phyloP scores from a whole-genome alignment of 1,284 basidiomycete genomes.

The Ustilago hordei region DNA sequence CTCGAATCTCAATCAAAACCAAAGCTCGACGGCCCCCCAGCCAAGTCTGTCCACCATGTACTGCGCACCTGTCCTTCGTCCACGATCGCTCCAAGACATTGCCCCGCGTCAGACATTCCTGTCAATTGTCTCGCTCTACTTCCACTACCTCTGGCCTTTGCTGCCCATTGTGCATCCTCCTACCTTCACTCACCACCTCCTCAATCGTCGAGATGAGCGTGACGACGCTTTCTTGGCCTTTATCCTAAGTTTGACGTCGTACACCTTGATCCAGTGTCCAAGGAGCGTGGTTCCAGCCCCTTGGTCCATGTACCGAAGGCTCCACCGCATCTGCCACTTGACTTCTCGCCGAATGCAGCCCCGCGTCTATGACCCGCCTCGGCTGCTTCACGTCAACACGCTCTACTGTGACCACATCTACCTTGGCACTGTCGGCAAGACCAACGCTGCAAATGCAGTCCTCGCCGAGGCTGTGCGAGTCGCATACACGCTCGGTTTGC shows the following conservation, averaged over 20 bases:
- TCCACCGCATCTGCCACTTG: conserved; percentile 57
- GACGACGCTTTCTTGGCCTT: conserved; percentile 54
- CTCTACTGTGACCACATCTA: conserved; percentile 64
- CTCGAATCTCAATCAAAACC: not conserved
- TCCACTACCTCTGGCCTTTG: conserved; percentile 54
- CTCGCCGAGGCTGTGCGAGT: conserved; percentile 55
- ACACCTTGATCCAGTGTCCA: conserved; percentile 56
- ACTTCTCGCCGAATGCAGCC: conserved; percentile 55
- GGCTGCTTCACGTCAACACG: conserved; percentile 51
- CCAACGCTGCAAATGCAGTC: conserved; percentile 54
- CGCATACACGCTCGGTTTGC: conserved; percentile 46
- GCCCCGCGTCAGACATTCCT: conserved; percentile 57
- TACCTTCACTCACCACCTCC: conserved; percentile 50
- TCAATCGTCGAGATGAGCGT: conserved; percentile 51
- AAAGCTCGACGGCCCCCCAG: not conserved
- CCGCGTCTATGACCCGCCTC: conserved; percentile 45
- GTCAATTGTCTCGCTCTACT: conserved; percentile 52
- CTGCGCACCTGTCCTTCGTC: conserved; percentile 44
- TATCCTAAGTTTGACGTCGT: conserved; percentile 53
- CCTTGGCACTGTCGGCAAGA: conserved; percentile 46
- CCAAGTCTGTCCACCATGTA: conserved; percentile 28
- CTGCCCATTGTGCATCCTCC: conserved; percentile 54
- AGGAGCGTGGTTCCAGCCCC: conserved; percentile 51
- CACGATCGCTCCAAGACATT: conserved; percentile 55
- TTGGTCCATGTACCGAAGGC: conserved; percentile 46